phyloP scores from a whole-genome alignment of 441 rosid genomes.

The Pelargonium exstipulatum region DNA sequence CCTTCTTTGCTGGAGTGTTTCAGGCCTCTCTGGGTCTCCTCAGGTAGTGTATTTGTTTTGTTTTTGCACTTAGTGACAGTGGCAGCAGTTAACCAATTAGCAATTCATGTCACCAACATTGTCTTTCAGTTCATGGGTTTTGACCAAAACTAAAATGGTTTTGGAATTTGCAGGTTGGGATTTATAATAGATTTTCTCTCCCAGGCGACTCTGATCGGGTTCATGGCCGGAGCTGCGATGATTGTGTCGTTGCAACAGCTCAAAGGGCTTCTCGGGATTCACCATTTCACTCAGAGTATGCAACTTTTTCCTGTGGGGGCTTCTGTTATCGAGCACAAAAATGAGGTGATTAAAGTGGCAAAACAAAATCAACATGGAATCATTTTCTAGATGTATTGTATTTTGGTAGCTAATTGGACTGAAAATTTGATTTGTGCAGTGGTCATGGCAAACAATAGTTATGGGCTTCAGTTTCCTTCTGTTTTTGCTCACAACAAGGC shows the following conservation, averaged over 20 bases:
- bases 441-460: conserved; percentile 84
- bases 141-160: background rate
- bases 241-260: conserved; percentile 95
- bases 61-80: no score
- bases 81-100: no score
- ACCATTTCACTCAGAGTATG: conserved; percentile 86
- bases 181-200: conserved; percentile 90
- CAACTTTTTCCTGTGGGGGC: conserved; percentile 70
- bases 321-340: conserved; percentile 59
- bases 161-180: conserved; percentile 56
- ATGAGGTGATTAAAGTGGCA: conserved; percentile 42
- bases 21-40: conserved; percentile 92
- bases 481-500: conserved; percentile 68
- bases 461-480: conserved; percentile 71
- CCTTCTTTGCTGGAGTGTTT: conserved; percentile 93
- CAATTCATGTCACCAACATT: no score
- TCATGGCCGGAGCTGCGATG: conserved; percentile 97
- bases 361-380: background rate
- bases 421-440: conserved; percentile 46
- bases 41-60: conserved; percentile 36
- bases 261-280: conserved; percentile 89
- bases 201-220: conserved; percentile 86
- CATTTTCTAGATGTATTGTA: no score
- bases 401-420: background rate
- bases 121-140: background rate